Conservation (phyloP, 305 asterid genomes). For the Caryopteris hybrid region DNA sequence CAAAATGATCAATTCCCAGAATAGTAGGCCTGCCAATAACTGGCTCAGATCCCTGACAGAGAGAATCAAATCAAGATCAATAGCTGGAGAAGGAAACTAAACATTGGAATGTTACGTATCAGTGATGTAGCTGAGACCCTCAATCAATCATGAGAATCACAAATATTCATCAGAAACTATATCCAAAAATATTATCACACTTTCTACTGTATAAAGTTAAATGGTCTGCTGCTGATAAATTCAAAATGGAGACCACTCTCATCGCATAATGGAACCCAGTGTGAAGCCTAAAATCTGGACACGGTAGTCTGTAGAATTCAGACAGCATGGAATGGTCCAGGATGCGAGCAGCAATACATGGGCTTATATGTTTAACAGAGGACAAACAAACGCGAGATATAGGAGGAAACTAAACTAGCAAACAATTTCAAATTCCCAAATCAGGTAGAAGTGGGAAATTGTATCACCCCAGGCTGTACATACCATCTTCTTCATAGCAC, state of each 20-base stretch:
- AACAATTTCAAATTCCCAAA: neutral
- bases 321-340: neutral
- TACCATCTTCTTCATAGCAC: neutral
- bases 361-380: neutral
- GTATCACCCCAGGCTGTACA: neutral
- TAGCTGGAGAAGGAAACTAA: constrained; percentile 5
- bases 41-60: constrained; percentile 64
- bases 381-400: neutral
- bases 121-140: constrained; percentile 4
- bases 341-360: neutral
- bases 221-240: neutral
- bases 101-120: constrained; percentile 4
- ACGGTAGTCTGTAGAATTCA: neutral
- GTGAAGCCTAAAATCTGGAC: neutral
- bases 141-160: constrained; percentile 2
- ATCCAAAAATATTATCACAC: neutral
- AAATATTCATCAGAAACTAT: constrained; percentile 5
- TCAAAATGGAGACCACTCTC: neutral
- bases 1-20: constrained; percentile 47
- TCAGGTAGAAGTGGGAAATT: neutral
- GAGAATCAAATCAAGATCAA: constrained; percentile 21
- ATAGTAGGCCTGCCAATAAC: constrained; percentile 92
- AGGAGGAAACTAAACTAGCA: neutral
- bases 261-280: neutral
- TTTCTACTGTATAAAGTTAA: neutral